Base-by-base conservation (phyloP, 805 yeast species). In the Pichia scutulata region DNA sequence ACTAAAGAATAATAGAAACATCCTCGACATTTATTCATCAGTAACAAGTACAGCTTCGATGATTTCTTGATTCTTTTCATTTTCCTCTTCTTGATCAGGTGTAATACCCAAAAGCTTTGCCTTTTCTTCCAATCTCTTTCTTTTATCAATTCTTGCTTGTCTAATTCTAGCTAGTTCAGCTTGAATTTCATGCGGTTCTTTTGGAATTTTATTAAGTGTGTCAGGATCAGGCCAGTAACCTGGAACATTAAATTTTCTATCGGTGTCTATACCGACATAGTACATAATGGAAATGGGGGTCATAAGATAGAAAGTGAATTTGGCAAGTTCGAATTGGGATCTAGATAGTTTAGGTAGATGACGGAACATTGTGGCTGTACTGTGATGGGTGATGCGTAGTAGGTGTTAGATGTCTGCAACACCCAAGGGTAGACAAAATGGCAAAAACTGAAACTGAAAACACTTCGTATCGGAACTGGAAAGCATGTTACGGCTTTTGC, bases 161-260 rank as follows among this genome's bases (percentile, higher is more conserved):
- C 82, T 80, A 76, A 90, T 84, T 64, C 96, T 79, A 16, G 95
- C 96, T 39, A 90, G 71, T 63, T 90, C 98, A 1, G 93, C 92
- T 64, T 87, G 84, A 52, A 90, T 88, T 63, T 90, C 97, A 60
- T 84, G 86, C 2, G 89, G 89, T 62, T 90, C 97, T 61, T 89
- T 90, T 3, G 98, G 98, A 36, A 90, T 83, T 68, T 87, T 84
- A 64, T 90, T 89, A 57, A 89, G 74, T 2, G 97, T 85, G 41
- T 86, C 85, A 41, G 97, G 97, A 65, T 89, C 97, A 3, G 98
- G 98, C 96, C 96, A 89, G 69, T 88, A 90, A 21, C 96, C 96
- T 9, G 95, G 95, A 44, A 89, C 82, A 62, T 89, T 87, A 66
- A 90, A 81, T 70, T 89, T 90, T 59, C 75, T 79, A 66, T 90